phyloP scores from a whole-genome alignment of 805 yeast species.

The Sugiyamaella floridensis region DNA sequence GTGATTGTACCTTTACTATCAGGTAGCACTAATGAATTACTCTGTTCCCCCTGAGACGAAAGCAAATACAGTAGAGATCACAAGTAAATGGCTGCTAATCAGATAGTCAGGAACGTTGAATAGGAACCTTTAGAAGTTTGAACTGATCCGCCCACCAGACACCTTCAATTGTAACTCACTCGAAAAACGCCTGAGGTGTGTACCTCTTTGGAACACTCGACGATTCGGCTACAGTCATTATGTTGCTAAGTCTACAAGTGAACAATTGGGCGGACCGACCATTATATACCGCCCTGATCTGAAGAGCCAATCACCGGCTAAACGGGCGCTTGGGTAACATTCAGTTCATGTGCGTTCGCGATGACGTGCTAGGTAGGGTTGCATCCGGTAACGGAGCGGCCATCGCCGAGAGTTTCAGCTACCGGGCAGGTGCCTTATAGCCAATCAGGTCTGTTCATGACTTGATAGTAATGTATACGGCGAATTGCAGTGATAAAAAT shows the following conservation, averaged over 20 bases:
- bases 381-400: neutral
- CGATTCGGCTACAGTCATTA: constrained; percentile 24
- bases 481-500: no score
- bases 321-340: neutral
- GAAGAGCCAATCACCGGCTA: neutral
- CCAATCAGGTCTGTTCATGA: no score
- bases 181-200: constrained; percentile 24
- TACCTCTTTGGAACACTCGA: constrained; percentile 18
- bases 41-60: no score
- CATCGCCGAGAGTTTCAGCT: neutral
- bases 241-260: neutral
- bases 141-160: neutral
- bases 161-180: constrained; percentile 17
- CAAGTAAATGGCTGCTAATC: no score
- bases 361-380: neutral
- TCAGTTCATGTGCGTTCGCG: neutral
- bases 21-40: no score
- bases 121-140: no score
- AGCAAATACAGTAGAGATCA: no score
- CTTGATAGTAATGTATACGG: no score
- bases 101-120: no score
- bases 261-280: no score
- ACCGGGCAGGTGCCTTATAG: neutral
- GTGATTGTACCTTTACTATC: no score
- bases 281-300: no score